These are phyloP conservation scores for Kuraishia hungarica DNA, from an alignment of 805 yeast genomes.

Conservation along the genomic window DNA sequence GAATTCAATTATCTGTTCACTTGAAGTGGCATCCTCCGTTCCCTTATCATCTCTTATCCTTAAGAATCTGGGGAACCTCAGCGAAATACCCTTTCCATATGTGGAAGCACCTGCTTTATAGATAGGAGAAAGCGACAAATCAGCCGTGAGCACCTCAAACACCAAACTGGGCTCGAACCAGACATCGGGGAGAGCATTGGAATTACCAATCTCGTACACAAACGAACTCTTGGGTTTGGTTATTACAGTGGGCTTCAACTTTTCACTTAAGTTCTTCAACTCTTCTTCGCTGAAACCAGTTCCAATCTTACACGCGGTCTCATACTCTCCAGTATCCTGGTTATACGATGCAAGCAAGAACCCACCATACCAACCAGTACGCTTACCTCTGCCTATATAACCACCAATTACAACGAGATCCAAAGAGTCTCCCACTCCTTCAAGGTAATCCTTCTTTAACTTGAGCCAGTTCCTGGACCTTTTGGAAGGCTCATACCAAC, in stretches of 20 bases:
- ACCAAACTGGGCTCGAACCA: conserved; percentile 87
- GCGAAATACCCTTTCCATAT: conserved; percentile 75
- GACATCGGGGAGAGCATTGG: conserved; percentile 77
- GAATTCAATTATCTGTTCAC: conserved; percentile 78
- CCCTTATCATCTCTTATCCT: conserved; percentile 80
- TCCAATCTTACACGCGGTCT: conserved; percentile 94
- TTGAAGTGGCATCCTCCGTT: conserved; percentile 78
- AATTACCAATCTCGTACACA: conserved; percentile 48
- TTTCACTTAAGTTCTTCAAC: conserved; percentile 48
- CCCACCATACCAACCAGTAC: conserved; percentile 95
- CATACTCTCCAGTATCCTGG: conserved; percentile 85
- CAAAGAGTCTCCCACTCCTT: conserved; percentile 92
- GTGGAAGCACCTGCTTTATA: conserved; percentile 76
- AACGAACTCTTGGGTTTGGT: conserved; percentile 57
- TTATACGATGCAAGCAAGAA: conserved; percentile 87
- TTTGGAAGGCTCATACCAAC: conserved; percentile 88
- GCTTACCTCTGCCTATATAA: conserved; percentile 85
- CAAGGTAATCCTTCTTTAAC: conserved; percentile 87
- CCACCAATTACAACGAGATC: conserved; percentile 94
- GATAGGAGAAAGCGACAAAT: conserved; percentile 78
- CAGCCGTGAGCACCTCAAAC: conserved; percentile 90
- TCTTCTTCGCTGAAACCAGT: conserved; percentile 92
- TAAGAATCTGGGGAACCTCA: conserved; percentile 83
- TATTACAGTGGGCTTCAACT: conserved; percentile 61
- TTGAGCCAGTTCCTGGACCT: conserved; percentile 94